Base-by-base conservation (phyloP, 2,329 filamentous ascomycete genomes). In the Colletotrichum liriopes region DNA sequence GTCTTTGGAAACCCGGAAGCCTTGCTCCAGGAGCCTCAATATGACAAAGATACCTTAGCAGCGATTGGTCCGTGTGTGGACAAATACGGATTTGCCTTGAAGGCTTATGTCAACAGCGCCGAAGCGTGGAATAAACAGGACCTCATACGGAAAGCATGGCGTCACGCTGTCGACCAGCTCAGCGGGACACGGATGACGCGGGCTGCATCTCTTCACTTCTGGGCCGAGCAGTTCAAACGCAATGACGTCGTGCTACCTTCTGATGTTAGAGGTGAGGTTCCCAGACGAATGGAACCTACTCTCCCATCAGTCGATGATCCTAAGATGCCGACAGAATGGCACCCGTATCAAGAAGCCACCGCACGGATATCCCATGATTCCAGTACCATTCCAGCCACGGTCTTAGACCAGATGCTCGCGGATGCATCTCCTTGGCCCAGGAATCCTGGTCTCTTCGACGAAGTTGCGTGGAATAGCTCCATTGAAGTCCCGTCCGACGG, bases 161-260 rank as follows among this genome's bases (percentile, higher is more conserved):
- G 60, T 5, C 67, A 65, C 37, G 59, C 51, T 3, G 35, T 69
- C 2, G 52, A 65, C 5, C 41, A 47, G 9, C 43, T 69, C 14
- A 43, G 32, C 6, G 52, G 59, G 29, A 0, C 1, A n/a, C 61
- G 0, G 35, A 67, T 1, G 64, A 61, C 76, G 12, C 71, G 72
- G n/a, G 70, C 70, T 1, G 70, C 78, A 26, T 43, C 60, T 18
- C 18, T 59, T 7, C 43, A 35, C 14, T 58, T 65, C n/a, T 69
- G 52, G 67, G 11, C 20, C 8, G 4, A 54, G 5, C 26, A 35
- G 1, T 69, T 69, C 5, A 14, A 26, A 1, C 12, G 32, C 3
- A 49, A 16, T 29, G 6, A 37, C 1, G 5, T 58, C 2, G 37
- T 29, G 11, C 35, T 69, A 11, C 52, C 52, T 2, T 11, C 2